Evolutionary conservation across 495 filamentous ascomycete genomes (phyloP).

Genomic region (Xylaria bambusicola): DNA sequence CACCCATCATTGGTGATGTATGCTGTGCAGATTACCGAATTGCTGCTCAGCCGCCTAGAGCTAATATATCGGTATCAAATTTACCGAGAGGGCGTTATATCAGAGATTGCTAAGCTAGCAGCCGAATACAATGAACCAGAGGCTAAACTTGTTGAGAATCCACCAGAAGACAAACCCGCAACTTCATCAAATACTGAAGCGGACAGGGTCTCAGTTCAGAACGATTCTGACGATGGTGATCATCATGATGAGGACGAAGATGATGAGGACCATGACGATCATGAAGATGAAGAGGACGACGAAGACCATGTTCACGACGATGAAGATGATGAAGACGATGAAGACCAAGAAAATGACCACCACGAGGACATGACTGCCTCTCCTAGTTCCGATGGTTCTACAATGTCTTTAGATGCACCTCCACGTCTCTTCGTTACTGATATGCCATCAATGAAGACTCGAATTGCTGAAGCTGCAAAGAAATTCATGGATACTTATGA

Average conservation of each 20-base stretch:
- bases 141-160: slow-evolving; percentile 24
- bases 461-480: slow-evolving; percentile 73
- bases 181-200: slow-evolving; percentile 51
- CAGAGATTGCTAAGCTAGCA: slow-evolving; percentile 82
- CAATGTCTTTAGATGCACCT: slow-evolving; percentile 57
- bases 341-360: slow-evolving; percentile 57
- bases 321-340: slow-evolving; percentile 40
- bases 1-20: slow-evolving; percentile 82
- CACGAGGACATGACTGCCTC: slow-evolving; percentile 66
- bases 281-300: slow-evolving; percentile 25
- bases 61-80: slow-evolving; percentile 94
- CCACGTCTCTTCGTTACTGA: slow-evolving; percentile 49
- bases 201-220: slow-evolving; percentile 49
- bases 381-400: slow-evolving; percentile 61
- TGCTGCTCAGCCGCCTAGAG: slow-evolving; percentile 80
- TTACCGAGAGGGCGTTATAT: slow-evolving; percentile 94
- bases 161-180: slow-evolving; percentile 52
- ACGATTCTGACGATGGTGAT: slow-evolving; percentile 51
- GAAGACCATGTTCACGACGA: slow-evolving; percentile 17
- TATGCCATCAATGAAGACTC: slow-evolving; percentile 66
- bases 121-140: slow-evolving; percentile 39
- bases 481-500: slow-evolving; percentile 83
- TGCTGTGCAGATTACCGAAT: slow-evolving; percentile 84
- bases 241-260: slow-evolving; percentile 57
- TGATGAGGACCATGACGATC: slow-evolving; percentile 60